Conservation (phyloP, 176 grass and related monocot genomes). For the Juncus inflexus region DNA sequence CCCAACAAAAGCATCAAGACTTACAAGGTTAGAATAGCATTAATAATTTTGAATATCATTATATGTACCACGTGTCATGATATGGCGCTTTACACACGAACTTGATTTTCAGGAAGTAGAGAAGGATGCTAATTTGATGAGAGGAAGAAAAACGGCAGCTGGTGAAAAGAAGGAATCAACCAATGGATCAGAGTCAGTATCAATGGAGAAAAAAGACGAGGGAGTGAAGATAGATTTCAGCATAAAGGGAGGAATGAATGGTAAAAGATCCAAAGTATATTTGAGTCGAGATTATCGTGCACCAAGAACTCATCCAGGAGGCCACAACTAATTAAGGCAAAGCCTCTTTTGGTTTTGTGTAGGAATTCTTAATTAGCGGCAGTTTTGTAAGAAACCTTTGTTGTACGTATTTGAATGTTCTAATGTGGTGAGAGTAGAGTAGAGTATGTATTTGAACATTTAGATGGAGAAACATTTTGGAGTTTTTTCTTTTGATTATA, state of each 20-base stretch:
- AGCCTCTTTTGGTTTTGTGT: not conserved
- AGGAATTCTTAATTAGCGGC: no score
- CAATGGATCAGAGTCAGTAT: not conserved
- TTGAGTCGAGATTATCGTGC: conserved; percentile 21
- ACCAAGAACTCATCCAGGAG: conserved; percentile 52
- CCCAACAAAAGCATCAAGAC: not conserved
- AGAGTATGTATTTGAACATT: not conserved
- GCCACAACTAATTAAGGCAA: conserved; percentile 60
- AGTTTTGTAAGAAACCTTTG: no score
- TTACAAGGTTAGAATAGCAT: not conserved
- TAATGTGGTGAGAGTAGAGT: not conserved
- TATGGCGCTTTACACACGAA: not conserved
- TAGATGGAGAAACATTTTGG: not conserved
- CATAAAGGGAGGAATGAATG: conserved; percentile 4
- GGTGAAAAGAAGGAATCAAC: conserved; percentile 16
- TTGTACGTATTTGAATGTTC: not conserved
- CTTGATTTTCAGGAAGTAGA: conserved; percentile 16
- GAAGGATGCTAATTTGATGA: conserved; percentile 1
- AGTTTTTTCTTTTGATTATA: conserved; percentile 1
- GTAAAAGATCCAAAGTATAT: not conserved
- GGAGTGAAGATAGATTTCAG: conserved; percentile 11
- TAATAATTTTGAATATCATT: no score
- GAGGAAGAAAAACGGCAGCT: conserved; percentile 18
- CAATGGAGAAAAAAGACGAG: conserved; percentile 5
- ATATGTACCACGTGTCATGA: no score